Conservation (phyloP, 768 basidiomycete species). For the Imleria badia region DNA sequence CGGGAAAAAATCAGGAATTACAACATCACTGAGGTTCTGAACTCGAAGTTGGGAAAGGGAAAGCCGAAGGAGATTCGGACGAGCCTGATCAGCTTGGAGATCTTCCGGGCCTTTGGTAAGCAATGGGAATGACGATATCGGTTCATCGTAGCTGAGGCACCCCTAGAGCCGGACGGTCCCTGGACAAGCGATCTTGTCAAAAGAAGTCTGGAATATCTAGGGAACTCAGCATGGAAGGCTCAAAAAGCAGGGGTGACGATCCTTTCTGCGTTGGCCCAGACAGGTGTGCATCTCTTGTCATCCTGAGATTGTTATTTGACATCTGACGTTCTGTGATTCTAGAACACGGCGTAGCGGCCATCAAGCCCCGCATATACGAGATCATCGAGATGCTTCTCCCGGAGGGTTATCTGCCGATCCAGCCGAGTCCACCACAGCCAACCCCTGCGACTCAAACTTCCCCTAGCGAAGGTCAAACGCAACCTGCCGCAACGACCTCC, state of each 20-base stretch:
- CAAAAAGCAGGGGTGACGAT: no score
- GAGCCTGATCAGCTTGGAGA: slow-evolving; percentile 20
- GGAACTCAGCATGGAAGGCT: no score
- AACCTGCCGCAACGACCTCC: no score
- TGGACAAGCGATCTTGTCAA: slow-evolving; percentile 10
- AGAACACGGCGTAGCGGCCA: no score
- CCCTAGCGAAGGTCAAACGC: no score
- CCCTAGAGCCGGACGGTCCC: neutral
- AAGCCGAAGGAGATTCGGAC: slow-evolving; percentile 14
- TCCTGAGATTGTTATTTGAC: no score
- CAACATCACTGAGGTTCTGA: slow-evolving; percentile 12
- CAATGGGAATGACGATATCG: neutral
- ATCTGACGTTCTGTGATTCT: no score
- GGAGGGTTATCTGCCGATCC: neutral
- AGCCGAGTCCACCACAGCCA: no score
- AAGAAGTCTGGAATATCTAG: neutral
- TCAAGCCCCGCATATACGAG: no score
- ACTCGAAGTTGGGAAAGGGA: slow-evolving; percentile 11
- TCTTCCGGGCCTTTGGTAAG: slow-evolving; percentile 17
- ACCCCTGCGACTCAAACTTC: neutral
- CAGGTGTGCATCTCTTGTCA: no score
- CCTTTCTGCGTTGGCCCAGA: slow-evolving; percentile 18
- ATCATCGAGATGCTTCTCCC: no score
- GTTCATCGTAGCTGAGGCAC: neutral
- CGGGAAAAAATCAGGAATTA: slow-evolving; percentile 6